Evolutionary conservation across 352 stramenopile genomes (phyloP).

Genomic region (Pythium grandisporangium): DNA sequence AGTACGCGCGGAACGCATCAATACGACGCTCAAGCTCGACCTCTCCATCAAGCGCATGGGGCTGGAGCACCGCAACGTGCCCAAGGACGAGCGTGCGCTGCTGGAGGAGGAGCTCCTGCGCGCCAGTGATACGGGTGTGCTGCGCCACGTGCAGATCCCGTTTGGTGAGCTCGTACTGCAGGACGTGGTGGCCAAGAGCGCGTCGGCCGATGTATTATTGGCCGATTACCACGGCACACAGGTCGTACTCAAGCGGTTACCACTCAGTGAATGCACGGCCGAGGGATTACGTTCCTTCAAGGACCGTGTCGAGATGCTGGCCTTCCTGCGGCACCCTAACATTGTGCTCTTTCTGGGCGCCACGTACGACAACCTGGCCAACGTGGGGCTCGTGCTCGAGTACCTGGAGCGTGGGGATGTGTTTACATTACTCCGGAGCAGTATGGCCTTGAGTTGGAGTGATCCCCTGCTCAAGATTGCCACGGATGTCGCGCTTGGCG

Average conservation of each 20-base stretch:
- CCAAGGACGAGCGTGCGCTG: constrained; percentile 42
- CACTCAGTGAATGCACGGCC: constrained; percentile 40
- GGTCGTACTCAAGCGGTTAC: constrained; percentile 72
- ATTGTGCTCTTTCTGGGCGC: constrained; percentile 84
- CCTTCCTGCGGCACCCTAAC: constrained; percentile 74
- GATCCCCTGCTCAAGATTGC: constrained; percentile 74
- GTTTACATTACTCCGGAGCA: constrained; percentile 41
- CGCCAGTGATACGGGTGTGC: constrained; percentile 36
- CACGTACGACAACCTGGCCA: constrained; percentile 74
- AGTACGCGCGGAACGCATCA: constrained; percentile 66
- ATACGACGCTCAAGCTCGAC: constrained; percentile 74
- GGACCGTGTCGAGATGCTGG: constrained; percentile 65
- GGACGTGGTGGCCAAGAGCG: constrained; percentile 61
- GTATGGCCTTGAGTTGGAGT: constrained; percentile 63
- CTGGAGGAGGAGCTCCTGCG: constrained; percentile 36
- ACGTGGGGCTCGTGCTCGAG: constrained; percentile 70
- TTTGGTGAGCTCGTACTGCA: constrained; percentile 68
- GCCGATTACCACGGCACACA: constrained; percentile 69
- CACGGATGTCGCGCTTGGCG: constrained; percentile 71
- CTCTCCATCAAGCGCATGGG: constrained; percentile 63
- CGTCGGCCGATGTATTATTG: constrained; percentile 52
- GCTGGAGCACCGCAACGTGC: constrained; percentile 55
- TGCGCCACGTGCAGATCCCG: constrained; percentile 66
- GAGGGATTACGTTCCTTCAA: constrained; percentile 68
- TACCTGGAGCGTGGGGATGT: constrained; percentile 72